Evolutionary conservation across 2,329 filamentous ascomycete genomes (phyloP), one percentile per base, ranked within the genome.

Genomic region (Thielaviopsis populi): DNA sequence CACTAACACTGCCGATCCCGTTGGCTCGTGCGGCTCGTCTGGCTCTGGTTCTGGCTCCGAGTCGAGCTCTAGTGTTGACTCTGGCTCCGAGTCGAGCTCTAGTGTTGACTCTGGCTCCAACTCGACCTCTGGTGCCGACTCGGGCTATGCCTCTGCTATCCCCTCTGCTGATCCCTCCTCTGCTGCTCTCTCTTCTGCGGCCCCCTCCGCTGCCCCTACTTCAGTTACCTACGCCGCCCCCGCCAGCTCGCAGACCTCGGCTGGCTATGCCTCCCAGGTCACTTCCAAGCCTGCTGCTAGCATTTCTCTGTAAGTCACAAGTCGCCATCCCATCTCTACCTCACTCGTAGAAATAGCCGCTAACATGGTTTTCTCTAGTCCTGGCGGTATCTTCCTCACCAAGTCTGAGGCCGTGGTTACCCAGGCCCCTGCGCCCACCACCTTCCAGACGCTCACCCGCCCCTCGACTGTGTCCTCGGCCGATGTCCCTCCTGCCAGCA

Each of bases 371-470:
- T 27, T 5, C 50, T 33, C 65, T 66, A 75, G 74, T 50, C 72
- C 75, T 46, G 77, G 76, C 46, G 77, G 75, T 63, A 72, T 81
- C 43, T 76, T 77, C 67, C 70, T 76, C 62, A 77, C 66, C 42
- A 43, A 63, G 37, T 50, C 67, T 33, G 60, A 66, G 24, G 58
- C 60, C 2, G 41, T 54, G 54, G 40, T 56, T 37, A 59, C 63
- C 3, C 46, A 42, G 42, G 65, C 69, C 62, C 64, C 64, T 27
- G 48, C n/a, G 17, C 24, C 71, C 24, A 69, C 69, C 61, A 69
- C 71, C 22, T 67, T 71, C 33, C 66, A 67, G 46, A 69, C 71
- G 10, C 63, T 69, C 19, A 69, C 63, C 6, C 66, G 65, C 41
- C 43, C 62, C 42, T 63, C 63, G 19, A 41, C 24, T 19, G 63